These are phyloP conservation scores for Dryas drummondii DNA, from an alignment of 306 rosid species.

Conservation along the genomic window DNA sequence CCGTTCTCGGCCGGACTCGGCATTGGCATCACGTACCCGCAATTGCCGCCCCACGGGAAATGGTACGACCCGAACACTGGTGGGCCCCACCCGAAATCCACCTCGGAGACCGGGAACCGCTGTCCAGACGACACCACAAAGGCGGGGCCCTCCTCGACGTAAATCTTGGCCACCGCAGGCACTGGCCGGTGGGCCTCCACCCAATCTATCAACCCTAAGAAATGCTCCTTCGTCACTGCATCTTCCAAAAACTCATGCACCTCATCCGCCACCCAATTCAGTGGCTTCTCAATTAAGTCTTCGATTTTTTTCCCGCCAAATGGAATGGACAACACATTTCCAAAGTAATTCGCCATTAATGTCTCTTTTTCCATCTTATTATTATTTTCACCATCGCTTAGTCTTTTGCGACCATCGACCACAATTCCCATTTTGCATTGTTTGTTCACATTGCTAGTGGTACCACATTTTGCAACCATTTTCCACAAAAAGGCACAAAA, in stretches of 20 bases:
- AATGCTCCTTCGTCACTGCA: conserved; percentile 53
- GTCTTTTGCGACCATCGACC: conserved; percentile 61
- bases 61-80: conserved; percentile 69
- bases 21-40: conserved; percentile 92
- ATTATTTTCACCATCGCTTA: conserved; percentile 18
- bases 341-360: conserved; percentile 45
- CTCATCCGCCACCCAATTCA: conserved; percentile 43
- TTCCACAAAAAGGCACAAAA: conserved; percentile 77
- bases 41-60: conserved; percentile 71
- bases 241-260: conserved; percentile 40
- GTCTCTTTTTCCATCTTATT: neutral
- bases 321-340: conserved; percentile 70
- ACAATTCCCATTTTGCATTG: conserved; percentile 66
- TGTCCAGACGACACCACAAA: conserved; percentile 80
- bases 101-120: conserved; percentile 48
- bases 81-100: conserved; percentile 79
- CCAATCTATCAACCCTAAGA: conserved; percentile 75
- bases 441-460: neutral
- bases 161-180: conserved; percentile 43
- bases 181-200: conserved; percentile 66
- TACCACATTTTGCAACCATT: conserved; percentile 43
- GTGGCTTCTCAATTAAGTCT: conserved; percentile 44
- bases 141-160: conserved; percentile 44
- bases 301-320: conserved; percentile 33
- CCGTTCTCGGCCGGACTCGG: conserved; percentile 61